Percentiles rank a stretch among this genome's conserved stretches.
Conservation (phyloP, 805 yeast genomes). For the Brettanomyces anomalus region DNA sequence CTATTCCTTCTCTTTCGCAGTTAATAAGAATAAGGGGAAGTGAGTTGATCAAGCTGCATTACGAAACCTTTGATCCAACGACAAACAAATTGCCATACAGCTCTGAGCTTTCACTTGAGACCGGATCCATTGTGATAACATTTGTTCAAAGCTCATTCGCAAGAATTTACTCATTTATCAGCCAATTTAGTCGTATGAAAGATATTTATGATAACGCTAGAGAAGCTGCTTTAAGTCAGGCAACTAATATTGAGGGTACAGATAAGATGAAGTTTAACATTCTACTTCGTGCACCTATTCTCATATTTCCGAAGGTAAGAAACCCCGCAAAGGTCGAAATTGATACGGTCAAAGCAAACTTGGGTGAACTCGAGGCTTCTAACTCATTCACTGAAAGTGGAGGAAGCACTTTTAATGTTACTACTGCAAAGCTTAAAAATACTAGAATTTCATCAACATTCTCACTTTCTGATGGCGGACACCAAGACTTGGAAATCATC, state of each 20-base stretch:
- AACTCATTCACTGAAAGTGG: conserved; percentile 42
- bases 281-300: conserved; percentile 68
- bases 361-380: conserved; percentile 73
- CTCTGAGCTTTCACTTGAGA: conserved; percentile 49
- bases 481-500: conserved; percentile 55
- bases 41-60: conserved; percentile 65
- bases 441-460: conserved; percentile 60
- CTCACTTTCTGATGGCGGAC: conserved; percentile 31
- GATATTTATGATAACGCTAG: conserved; percentile 83
- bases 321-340: conserved; percentile 32
- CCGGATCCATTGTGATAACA: conserved; percentile 69
- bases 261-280: conserved; percentile 63
- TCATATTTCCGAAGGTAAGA: conserved; percentile 62
- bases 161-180: conserved; percentile 55
- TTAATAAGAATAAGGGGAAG: conserved; percentile 76
- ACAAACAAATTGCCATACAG: conserved; percentile 42
- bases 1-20: conserved; percentile 49
- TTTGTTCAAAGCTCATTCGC: conserved; percentile 77
- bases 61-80: conserved; percentile 67
- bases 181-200: conserved; percentile 78
- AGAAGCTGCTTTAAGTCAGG: conserved; percentile 80
- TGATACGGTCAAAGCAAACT: conserved; percentile 59
- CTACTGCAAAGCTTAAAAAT: conserved; percentile 63
- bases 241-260: conserved; percentile 46
- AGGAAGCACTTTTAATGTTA: conserved; percentile 37